Evolutionary conservation across 1,139 yeast species (phyloP).

Genomic region (Lodderomyces jiufengensis): DNA sequence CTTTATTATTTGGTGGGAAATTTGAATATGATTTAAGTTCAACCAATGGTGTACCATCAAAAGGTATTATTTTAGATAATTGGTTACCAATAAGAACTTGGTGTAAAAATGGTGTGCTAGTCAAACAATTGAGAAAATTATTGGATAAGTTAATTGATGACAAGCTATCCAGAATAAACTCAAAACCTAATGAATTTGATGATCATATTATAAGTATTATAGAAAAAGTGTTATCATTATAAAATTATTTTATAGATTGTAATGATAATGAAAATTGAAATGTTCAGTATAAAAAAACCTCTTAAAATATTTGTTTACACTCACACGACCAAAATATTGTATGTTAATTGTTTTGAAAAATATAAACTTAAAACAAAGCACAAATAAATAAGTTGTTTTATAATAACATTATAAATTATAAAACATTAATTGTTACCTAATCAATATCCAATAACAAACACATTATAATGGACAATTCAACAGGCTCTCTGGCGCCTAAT

Average conservation of each 20-base stretch:
- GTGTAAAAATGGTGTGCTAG: constrained; percentile 89
- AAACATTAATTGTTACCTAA: no score
- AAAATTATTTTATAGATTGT: background rate
- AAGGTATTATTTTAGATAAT: constrained; percentile 66
- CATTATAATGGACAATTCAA: background rate
- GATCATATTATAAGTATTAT: constrained; percentile 17
- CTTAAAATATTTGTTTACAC: no score
- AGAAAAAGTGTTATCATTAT: constrained; percentile 14
- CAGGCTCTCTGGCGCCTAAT: background rate
- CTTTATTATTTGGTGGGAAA: constrained; percentile 75
- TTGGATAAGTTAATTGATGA: constrained; percentile 66
- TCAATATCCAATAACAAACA: no score
- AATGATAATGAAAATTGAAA: no score
- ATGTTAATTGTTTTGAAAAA: background rate
- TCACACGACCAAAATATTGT: constrained; percentile 1
- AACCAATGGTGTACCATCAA: constrained; percentile 42
- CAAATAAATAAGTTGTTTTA: no score
- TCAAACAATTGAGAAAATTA: constrained; percentile 62
- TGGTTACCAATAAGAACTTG: constrained; percentile 87
- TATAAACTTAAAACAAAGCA: background rate
- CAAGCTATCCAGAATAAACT: constrained; percentile 30
- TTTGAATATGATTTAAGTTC: constrained; percentile 62
- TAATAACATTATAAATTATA: no score
- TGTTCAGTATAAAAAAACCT: no score
- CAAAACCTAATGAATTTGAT: constrained; percentile 15